These are phyloP conservation scores for Ocimum tenuiflorum DNA, from an alignment of 257 asterid species.

Conservation along the genomic window DNA sequence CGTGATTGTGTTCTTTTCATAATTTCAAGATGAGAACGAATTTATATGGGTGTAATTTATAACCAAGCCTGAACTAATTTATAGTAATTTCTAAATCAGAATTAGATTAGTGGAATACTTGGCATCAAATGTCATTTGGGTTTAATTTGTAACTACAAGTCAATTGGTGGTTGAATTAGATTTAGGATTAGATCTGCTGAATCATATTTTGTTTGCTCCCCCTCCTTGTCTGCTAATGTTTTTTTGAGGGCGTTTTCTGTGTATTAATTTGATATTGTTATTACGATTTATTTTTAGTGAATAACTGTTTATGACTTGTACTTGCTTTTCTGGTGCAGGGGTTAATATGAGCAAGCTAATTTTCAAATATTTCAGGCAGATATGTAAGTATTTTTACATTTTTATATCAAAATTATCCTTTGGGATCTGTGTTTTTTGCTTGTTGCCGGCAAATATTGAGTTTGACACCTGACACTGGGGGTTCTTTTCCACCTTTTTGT, in stretches of 20 bases:
- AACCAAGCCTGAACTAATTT: slow-evolving; percentile 6
- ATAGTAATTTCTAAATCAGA: too few relatives aligned
- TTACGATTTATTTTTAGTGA: not conserved
- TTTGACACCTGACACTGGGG: too few relatives aligned
- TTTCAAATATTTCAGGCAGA: slow-evolving; percentile 9
- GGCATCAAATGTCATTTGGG: not conserved
- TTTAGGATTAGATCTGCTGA: slow-evolving; percentile 43
- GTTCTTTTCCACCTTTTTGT: too few relatives aligned
- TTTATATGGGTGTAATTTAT: slow-evolving; percentile 15
- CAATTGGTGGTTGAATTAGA: slow-evolving; percentile 31
- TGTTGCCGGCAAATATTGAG: too few relatives aligned
- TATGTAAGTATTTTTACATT: slow-evolving; percentile 11
- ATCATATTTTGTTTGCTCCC: too few relatives aligned
- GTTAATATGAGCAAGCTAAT: slow-evolving; percentile 21
- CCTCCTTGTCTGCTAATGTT: not conserved
- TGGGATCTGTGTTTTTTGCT: slow-evolving; percentile 3
- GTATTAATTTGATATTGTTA: slow-evolving; percentile 2
- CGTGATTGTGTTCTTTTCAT: not conserved
- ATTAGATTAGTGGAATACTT: not conserved
- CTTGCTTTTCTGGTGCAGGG: slow-evolving; percentile 19
- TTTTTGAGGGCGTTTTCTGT: not conserved
- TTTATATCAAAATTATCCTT: slow-evolving; percentile 4
- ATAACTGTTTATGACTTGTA: not conserved
- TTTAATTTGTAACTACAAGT: not conserved
- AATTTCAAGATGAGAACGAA: slow-evolving; percentile 11